These are phyloP conservation scores for Tetrahymena elliotti DNA, from an alignment of 73 alveolate species.

Conservation along the genomic window DNA sequence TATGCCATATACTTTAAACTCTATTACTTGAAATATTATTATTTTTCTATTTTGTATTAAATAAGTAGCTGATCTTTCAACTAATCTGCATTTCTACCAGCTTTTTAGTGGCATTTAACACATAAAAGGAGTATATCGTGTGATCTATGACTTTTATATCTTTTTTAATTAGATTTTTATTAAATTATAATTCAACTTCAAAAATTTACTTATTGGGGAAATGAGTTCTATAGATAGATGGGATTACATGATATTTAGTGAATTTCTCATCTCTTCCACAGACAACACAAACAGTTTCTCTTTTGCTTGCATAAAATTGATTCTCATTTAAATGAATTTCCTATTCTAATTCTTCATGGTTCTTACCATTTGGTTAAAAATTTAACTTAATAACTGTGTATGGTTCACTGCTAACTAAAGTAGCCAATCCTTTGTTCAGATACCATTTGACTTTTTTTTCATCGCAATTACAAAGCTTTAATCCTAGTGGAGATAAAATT, in stretches of 20 bases:
- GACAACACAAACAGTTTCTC: conserved; percentile 36
- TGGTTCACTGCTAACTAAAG: conserved; percentile 10
- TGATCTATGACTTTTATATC: conserved; percentile 85
- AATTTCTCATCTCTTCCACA: conserved; percentile 33
- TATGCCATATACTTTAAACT: background rate
- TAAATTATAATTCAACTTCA: too few species aligned
- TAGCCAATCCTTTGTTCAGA: conserved; percentile 8
- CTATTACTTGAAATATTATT: background rate
- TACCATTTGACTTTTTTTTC: conserved; percentile 39
- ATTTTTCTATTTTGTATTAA: conserved; percentile 48
- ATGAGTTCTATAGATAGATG: background rate
- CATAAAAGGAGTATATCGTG: conserved; percentile 94
- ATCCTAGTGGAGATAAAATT: conserved; percentile 9
- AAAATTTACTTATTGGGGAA: background rate
- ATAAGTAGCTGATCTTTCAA: conserved; percentile 57
- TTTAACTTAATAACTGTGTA: conserved; percentile 9
- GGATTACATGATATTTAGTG: conserved; percentile 18
- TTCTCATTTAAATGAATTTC: background rate
- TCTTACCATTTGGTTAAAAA: conserved; percentile 31
- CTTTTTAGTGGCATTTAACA: conserved; percentile 88
- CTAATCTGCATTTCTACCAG: conserved; percentile 62
- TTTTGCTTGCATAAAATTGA: conserved; percentile 5
- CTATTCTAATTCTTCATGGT: conserved; percentile 10
- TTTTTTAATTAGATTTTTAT: conserved; percentile 7
- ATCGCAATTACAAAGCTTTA: conserved; percentile 27